Evolutionary conservation across 176 grass and related monocot species (phyloP), one percentile per base, ranked within the genome.

Genomic region (Otatea glauca): DNA sequence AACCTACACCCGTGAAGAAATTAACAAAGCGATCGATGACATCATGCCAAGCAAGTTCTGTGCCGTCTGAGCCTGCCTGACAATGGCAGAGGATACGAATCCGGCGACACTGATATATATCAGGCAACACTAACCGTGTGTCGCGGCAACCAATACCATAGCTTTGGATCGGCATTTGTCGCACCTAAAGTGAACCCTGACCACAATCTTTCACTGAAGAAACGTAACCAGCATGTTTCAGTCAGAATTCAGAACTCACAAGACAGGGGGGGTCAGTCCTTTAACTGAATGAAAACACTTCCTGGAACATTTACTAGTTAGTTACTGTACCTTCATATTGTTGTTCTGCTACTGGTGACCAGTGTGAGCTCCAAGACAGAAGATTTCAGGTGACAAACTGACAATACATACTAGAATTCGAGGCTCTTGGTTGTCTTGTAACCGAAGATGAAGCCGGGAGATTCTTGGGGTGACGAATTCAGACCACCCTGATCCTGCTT

Each of bases 111-210:
- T 50, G 3, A 20, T 5, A n/a, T n/a, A n/a, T n/a, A 37, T 37
- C 5, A 50, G 48, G 48, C 32, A 58, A 2, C 41, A 4, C 68
- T 78, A 73, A 92, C 89, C 92, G 7, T 67, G 12, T 41, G 76
- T 72, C 34, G 89, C 51, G 42, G 71, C 82, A 71, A 45, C 92
- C 48, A 94, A 18, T 18, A 45, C 16, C 79, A 94, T 72, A 1
- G 89, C 89, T 45, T 79, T 88, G 44, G 66, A 65, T 2, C 89
- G 82, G 82, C 94, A 90, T 51, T 97, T 92, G 34, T 92, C 58
- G 72, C 92, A 88, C 13, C 20, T 80, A 85, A 94, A 86, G 6
- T 86, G 73, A 74, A 92, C 89, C 87, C 79, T 93, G 76, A 97
- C 92, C 44, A 94, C 89, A 23, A 97, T 90, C 77, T 88, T 88